These are phyloP conservation scores for Drechslerella coelobrocha DNA, from an alignment of 2,329 filamentous ascomycete genomes.

Conservation along the genomic window DNA sequence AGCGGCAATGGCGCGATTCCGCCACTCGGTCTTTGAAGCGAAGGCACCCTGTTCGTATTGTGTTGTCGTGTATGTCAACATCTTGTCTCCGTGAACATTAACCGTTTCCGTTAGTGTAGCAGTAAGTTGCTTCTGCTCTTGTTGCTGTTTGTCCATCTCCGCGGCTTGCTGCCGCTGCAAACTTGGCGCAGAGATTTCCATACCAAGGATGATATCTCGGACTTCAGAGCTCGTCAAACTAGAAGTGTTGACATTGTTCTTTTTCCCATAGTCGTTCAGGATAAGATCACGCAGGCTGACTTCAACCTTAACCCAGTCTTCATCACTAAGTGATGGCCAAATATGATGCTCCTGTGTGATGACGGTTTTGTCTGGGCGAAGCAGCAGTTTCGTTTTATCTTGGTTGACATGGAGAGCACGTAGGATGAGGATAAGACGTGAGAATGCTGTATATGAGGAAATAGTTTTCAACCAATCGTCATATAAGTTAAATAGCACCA, in stretches of 20 bases:
- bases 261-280: conserved; percentile 98
- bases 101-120: conserved; percentile 98
- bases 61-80: conserved; percentile 96
- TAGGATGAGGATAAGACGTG: conserved; percentile 87
- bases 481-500: conserved; percentile 98
- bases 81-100: conserved; percentile 95
- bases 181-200: conserved; percentile 98
- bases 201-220: conserved; percentile 96
- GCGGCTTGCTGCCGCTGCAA: conserved; percentile 98
- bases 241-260: conserved; percentile 99
- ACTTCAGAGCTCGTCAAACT: conserved; percentile 97
- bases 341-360: conserved; percentile 99
- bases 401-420: conserved; percentile 96
- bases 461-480: conserved; percentile 99
- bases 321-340: conserved; percentile 91
- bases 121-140: conserved; percentile 94
- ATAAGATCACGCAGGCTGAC: conserved; percentile 94
- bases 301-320: conserved; percentile 99
- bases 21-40: conserved; percentile 98
- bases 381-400: conserved; percentile 94
- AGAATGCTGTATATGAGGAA: conserved; percentile 98
- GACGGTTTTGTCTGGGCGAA: conserved; percentile 95
- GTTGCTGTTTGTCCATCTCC: conserved; percentile 98
- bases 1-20: conserved; percentile 92
- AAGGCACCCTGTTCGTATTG: conserved; percentile 98